phyloP scores from a whole-genome alignment of 495 filamentous ascomycete species.

The Neurospora pannonica region DNA sequence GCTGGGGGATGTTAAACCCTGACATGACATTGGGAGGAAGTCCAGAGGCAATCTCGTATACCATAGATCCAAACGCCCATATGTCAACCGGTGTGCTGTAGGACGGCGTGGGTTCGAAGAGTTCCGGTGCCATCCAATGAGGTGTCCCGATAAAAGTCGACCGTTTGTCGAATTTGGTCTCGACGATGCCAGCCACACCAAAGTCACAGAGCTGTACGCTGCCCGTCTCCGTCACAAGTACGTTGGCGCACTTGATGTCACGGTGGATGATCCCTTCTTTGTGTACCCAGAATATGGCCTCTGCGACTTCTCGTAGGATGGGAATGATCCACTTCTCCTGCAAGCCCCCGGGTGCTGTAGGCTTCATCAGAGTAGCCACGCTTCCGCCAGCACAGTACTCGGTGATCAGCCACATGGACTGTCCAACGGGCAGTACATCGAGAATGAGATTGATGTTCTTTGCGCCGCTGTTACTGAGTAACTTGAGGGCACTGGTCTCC shows the following conservation, averaged over 20 bases:
- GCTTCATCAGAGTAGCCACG: slow-evolving; percentile 70
- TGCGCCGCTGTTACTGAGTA: slow-evolving; percentile 73
- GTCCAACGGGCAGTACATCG: slow-evolving; percentile 76
- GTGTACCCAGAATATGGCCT: slow-evolving; percentile 79
- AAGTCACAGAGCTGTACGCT: slow-evolving; percentile 90
- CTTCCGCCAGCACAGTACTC: slow-evolving; percentile 95
- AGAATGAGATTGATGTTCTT: slow-evolving; percentile 87
- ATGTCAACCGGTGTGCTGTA: slow-evolving; percentile 75
- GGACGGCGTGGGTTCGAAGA: slow-evolving; percentile 48
- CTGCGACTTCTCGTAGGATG: slow-evolving; percentile 77
- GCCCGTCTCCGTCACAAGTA: slow-evolving; percentile 82
- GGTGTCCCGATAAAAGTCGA: slow-evolving; percentile 91
- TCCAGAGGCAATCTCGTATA: slow-evolving; percentile 87
- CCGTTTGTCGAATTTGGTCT: slow-evolving; percentile 74
- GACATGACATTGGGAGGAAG: slow-evolving; percentile 59
- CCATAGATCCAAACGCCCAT: slow-evolving; percentile 88
- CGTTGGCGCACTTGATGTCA: slow-evolving; percentile 93
- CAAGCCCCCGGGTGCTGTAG: slow-evolving; percentile 59
- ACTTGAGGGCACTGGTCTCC: slow-evolving; percentile 78
- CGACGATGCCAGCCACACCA: slow-evolving; percentile 81
- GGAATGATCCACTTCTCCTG: slow-evolving; percentile 87
- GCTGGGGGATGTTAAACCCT: slow-evolving; percentile 37
- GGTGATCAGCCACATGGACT: slow-evolving; percentile 89
- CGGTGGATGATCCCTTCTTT: slow-evolving; percentile 89
- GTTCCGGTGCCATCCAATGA: slow-evolving; percentile 95